These are phyloP conservation scores for Epichloe glyceriae DNA, from an alignment of 2,329 filamentous ascomycete genomes.

Conservation along the genomic window DNA sequence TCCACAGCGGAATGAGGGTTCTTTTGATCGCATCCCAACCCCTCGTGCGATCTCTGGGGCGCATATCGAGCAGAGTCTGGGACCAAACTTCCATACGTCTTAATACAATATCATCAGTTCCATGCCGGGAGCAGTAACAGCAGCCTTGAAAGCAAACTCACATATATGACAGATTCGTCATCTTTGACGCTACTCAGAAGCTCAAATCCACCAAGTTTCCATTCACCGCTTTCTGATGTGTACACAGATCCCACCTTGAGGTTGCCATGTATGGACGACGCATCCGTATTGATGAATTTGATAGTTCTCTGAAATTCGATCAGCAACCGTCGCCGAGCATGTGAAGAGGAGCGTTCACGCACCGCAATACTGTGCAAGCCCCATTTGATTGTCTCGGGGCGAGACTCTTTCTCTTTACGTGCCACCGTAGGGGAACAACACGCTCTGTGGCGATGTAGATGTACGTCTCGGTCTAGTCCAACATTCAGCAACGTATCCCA, in stretches of 20 bases:
- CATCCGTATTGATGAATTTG: slow-evolving; percentile 93
- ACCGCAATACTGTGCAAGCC: slow-evolving; percentile 78
- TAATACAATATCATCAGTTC: slow-evolving; percentile 1
- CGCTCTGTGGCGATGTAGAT: slow-evolving; percentile 96
- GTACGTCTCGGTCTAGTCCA: slow-evolving; percentile 67
- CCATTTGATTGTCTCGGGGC: slow-evolving; percentile 96
- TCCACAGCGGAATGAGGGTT: slow-evolving; percentile 73
- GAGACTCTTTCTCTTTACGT: slow-evolving; percentile 75
- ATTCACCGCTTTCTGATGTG: slow-evolving; percentile 91
- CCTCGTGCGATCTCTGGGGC: slow-evolving; percentile 74
- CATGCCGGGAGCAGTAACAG: not conserved
- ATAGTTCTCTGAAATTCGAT: slow-evolving; percentile 56
- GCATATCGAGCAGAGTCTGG: slow-evolving; percentile 77
- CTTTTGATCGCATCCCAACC: slow-evolving; percentile 91
- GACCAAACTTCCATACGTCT: slow-evolving; percentile 78
- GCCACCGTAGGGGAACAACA: slow-evolving; percentile 76
- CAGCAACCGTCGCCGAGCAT: slow-evolving; percentile 7
- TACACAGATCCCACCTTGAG: slow-evolving; percentile 79
- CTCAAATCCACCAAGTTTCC: slow-evolving; percentile 92
- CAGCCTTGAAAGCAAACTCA: slow-evolving; percentile 20
- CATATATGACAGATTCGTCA: slow-evolving; percentile 85
- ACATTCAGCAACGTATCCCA: slow-evolving; percentile 12
- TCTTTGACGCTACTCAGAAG: slow-evolving; percentile 91
- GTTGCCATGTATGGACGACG: slow-evolving; percentile 78
- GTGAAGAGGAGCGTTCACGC: slow-evolving; percentile 14